A percentile compares a stretch with the other conserved stretches of the same genome.
phyloP scores from a whole-genome alignment of 495 filamentous ascomycete species.

The Daldinia decipiens region DNA sequence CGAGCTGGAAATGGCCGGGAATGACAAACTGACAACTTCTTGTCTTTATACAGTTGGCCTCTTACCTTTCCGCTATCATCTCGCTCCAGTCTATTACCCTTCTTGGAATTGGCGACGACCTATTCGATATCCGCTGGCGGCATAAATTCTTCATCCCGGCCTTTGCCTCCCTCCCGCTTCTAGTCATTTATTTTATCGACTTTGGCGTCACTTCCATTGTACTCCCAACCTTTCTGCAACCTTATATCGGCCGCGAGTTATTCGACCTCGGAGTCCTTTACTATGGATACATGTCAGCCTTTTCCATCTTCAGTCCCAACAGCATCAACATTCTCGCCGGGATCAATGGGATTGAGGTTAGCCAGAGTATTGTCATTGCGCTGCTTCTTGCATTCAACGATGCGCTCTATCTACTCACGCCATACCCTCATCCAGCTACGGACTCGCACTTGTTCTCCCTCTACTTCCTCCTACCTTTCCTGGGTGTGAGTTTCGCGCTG shows the following conservation, averaged over 20 bases:
- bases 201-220: constrained; percentile 95
- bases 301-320: constrained; percentile 97
- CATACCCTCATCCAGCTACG: constrained; percentile 89
- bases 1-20: constrained; percentile 3
- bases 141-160: constrained; percentile 98
- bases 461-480: constrained; percentile 92
- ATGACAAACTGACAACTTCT: neutral
- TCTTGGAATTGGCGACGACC: constrained; percentile 92
- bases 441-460: constrained; percentile 96
- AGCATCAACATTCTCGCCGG: constrained; percentile 99
- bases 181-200: constrained; percentile 97
- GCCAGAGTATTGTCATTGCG: constrained; percentile 92
- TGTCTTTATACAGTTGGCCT: constrained; percentile 75
- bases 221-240: constrained; percentile 82
- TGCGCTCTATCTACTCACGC: constrained; percentile 77
- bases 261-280: constrained; percentile 90
- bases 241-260: constrained; percentile 80
- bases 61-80: constrained; percentile 92
- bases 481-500: constrained; percentile 89
- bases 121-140: constrained; percentile 98
- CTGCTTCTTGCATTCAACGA: constrained; percentile 86
- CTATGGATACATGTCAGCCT: constrained; percentile 94
- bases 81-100: constrained; percentile 89
- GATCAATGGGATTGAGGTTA: constrained; percentile 96
- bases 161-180: constrained; percentile 90